Base-by-base conservation (phyloP, 306 rosid genomes). In the Echinosophora koreensis region DNA sequence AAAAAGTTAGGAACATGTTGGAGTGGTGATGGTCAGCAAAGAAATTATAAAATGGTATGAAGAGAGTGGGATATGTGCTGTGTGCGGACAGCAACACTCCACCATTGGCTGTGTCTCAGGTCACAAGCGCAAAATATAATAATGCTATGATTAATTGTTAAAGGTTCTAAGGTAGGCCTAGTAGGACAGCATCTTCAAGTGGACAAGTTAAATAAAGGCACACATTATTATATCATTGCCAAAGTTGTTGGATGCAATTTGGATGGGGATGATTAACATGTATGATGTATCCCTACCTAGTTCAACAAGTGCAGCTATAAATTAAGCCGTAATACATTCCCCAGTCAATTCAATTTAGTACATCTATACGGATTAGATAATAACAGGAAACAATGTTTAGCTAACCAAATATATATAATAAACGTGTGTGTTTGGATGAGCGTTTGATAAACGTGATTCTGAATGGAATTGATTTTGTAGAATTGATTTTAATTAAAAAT, bases 11-110 rank as follows among this genome's bases (percentile, higher is more conserved):
- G 57, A 56, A 77, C 18, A 55, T 15, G 39, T 15, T 42, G 56
- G 16, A 17, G 76, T 44, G 50, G 32, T 42, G 68, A 42, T 44
- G 68, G 65, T 56, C 39, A 44, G 2, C 16, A 18, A 46, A 57
- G 5, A 77, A 67, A 67, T 42, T 32, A 67, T 66, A 66, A n/a
- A 77, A 15, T 56, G 68, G 59, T 55, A 22, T 22, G 22, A 22
- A 22, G 22, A 22, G 22, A 22, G 22, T 22, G 22, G 22, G 39
- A 34, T 51, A 27, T 80, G 78, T 18, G 62, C 56, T 42, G 59
- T 49, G 81, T 15, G 50, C 2, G 66, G 76, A 67, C 66, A 68
- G 44, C 61, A 47, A 16, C 18, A 12, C 41, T 4, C 70, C 76
- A 69, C 80, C 51, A 38, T 9, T 56, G 60, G n/a, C 14, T 71